phyloP scores from a whole-genome alignment of 352 stramenopile genomes.

The Saprolegnia diclina region DNA sequence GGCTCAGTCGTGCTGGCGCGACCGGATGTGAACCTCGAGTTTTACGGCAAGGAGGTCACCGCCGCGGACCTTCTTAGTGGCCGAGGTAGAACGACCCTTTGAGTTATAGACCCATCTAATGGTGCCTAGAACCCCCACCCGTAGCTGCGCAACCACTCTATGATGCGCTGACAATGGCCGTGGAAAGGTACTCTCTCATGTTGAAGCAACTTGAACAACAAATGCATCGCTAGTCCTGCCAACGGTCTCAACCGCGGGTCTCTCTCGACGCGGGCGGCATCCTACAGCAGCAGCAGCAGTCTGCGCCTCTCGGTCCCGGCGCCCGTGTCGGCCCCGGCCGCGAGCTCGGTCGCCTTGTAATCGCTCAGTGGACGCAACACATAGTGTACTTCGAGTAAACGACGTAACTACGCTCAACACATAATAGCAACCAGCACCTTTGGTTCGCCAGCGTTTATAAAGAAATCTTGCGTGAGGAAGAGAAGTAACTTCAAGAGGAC shows the following conservation, averaged over 20 bases:
- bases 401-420: too few species aligned
- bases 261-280: neutral
- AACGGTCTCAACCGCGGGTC: slow-evolving; percentile 51
- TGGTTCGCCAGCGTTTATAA: too few species aligned
- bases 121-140: slow-evolving; percentile 54
- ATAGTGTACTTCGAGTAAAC: too few species aligned
- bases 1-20: slow-evolving; percentile 86
- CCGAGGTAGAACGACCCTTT: slow-evolving; percentile 6
- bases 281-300: neutral
- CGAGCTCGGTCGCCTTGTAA: slow-evolving; percentile 9
- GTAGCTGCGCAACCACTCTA: slow-evolving; percentile 80
- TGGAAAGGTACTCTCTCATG: slow-evolving; percentile 44
- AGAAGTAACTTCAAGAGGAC: too few species aligned
- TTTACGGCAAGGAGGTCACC: slow-evolving; percentile 82
- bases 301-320: neutral
- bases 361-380: too few species aligned
- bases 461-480: too few species aligned
- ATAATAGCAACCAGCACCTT: too few species aligned
- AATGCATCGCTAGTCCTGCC: slow-evolving; percentile 38
- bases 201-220: neutral
- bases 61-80: slow-evolving; percentile 69
- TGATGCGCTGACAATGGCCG: slow-evolving; percentile 62
- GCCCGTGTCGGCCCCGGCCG: neutral
- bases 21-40: slow-evolving; percentile 86
- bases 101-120: neutral